Conservation (phyloP, 1,284 basidiomycete genomes). For the Cryptococcus floricola region DNA sequence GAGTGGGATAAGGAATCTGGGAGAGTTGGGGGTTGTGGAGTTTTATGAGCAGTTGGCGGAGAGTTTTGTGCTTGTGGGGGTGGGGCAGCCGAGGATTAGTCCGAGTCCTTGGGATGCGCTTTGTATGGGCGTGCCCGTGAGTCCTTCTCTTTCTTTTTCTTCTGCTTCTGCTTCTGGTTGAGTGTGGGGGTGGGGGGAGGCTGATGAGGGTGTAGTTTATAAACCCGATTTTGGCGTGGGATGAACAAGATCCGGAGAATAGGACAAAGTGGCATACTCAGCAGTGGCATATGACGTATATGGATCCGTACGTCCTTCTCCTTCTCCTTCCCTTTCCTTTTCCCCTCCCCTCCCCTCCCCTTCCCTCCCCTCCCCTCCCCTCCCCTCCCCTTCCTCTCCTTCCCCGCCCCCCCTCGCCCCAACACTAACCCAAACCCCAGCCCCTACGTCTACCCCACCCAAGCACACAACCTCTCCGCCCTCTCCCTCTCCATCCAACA, state of each 20-base stretch:
- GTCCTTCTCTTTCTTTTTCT: constrained; percentile 2
- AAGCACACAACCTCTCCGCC: constrained; percentile 28
- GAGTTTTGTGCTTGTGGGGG: constrained; percentile 32
- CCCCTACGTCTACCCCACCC: constrained; percentile 50
- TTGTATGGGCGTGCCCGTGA: constrained; percentile 37
- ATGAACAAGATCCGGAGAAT: constrained; percentile 39
- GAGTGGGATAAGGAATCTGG: constrained; percentile 25
- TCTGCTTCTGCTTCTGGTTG: not conserved
- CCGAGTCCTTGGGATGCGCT: constrained; percentile 40
- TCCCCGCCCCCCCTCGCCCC: not conserved
- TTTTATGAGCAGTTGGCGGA: constrained; percentile 23
- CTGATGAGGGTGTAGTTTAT: constrained; percentile 42
- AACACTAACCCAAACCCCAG: constrained; percentile 10
- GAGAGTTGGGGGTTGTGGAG: constrained; percentile 30
- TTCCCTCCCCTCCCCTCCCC: not conserved
- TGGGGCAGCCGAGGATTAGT: constrained; percentile 33
- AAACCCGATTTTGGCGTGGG: constrained; percentile 49
- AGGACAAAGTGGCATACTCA: constrained; percentile 45
- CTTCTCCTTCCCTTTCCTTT: no score
- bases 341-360: not conserved
- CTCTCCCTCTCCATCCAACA: constrained; percentile 23
- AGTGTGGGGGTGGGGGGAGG: not conserved
- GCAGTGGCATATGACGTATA: constrained; percentile 41
- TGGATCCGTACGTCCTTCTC: constrained; percentile 30
- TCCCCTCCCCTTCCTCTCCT: not conserved